Percentiles rank a stretch among this genome's conserved stretches.
phyloP scores from a whole-genome alignment of 108 stramenopile species.

The Phaeodactylum tricornutum region DNA sequence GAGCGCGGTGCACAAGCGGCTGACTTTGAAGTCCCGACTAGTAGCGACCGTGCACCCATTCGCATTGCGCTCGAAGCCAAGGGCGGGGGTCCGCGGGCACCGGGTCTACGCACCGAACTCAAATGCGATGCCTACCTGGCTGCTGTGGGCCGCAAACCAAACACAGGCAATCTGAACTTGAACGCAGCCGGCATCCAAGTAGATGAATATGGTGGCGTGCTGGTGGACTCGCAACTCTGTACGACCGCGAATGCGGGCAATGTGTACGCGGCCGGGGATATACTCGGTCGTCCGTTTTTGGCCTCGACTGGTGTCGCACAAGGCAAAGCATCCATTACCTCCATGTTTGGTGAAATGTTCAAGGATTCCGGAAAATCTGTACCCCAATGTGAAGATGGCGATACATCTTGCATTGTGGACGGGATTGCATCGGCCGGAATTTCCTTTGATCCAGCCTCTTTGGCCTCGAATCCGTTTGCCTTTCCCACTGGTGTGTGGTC shows the following conservation, averaged over 20 bases:
- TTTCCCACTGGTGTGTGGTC: slow-evolving; percentile 78
- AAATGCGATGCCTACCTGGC: slow-evolving; percentile 66
- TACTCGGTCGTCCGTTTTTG: slow-evolving; percentile 66
- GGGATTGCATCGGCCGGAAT: slow-evolving; percentile 25
- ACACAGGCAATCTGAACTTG: slow-evolving; percentile 58
- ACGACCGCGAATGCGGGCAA: slow-evolving; percentile 35
- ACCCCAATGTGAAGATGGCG: slow-evolving; percentile 10
- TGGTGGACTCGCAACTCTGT: slow-evolving; percentile 42
- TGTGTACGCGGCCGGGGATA: slow-evolving; percentile 80
- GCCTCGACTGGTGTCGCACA: slow-evolving; percentile 76
- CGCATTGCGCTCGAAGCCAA: slow-evolving; percentile 41
- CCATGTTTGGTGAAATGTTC: slow-evolving; percentile 41
- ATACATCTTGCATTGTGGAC: slow-evolving; percentile 20
- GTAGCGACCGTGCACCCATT: slow-evolving; percentile 31
- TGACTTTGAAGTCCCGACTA: slow-evolving; percentile 34
- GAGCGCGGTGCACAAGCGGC: slow-evolving; percentile 56
- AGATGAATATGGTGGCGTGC: slow-evolving; percentile 61
- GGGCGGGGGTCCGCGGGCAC: slow-evolving; percentile 29
- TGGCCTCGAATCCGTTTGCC: slow-evolving; percentile 77
- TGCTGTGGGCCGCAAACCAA: slow-evolving; percentile 72
- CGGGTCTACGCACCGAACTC: slow-evolving; percentile 28
- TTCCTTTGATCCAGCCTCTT: slow-evolving; percentile 58
- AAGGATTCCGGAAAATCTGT: background rate
- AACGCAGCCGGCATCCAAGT: slow-evolving; percentile 49
- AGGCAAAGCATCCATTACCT: slow-evolving; percentile 42